Evolutionary conservation across 2,329 filamentous ascomycete genomes (phyloP).

Genomic region (Penicillium italicum): DNA sequence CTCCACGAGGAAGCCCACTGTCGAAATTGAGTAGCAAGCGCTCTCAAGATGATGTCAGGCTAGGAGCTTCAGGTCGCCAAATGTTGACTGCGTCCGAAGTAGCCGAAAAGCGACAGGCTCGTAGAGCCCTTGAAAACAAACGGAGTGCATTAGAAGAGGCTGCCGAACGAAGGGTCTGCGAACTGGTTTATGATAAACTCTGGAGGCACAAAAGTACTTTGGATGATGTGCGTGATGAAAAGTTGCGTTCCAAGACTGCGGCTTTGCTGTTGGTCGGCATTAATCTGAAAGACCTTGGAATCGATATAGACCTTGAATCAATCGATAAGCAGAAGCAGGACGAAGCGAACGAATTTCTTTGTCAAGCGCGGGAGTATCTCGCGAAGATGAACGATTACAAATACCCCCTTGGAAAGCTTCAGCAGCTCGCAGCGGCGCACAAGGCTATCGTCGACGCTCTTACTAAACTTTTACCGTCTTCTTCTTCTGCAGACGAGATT

Average conservation of each 20-base stretch:
- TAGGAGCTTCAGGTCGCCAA: conserved; percentile 60
- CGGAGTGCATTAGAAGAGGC: conserved; percentile 78
- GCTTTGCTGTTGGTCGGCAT: conserved; percentile 89
- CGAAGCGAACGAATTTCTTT: conserved; percentile 70
- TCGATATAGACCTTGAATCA: conserved; percentile 60
- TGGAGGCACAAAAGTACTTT: conserved; percentile 89
- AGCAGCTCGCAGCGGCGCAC: conserved; percentile 81
- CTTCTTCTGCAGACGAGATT: conserved; percentile 93
- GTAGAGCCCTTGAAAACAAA: conserved; percentile 75
- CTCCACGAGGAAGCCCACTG: conserved; percentile 54
- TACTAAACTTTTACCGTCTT: conserved; percentile 62
- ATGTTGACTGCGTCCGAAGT: conserved; percentile 91
- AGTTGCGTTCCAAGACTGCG: conserved; percentile 88
- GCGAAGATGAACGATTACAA: conserved; percentile 79
- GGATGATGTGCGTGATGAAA: conserved; percentile 92
- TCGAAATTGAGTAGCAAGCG: conserved; percentile 51
- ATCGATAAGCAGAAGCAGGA: conserved; percentile 58
- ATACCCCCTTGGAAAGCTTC: conserved; percentile 86
- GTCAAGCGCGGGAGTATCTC: conserved; percentile 67
- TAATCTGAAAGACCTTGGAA: conserved; percentile 75
- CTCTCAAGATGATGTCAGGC: conserved; percentile 31
- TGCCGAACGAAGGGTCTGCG: conserved; percentile 80
- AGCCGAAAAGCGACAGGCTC: conserved; percentile 70
- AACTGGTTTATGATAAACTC: conserved; percentile 80
- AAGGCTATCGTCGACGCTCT: conserved; percentile 90